Base-by-base conservation (phyloP, 306 rosid genomes). In the Cucurbita ficifolia region DNA sequence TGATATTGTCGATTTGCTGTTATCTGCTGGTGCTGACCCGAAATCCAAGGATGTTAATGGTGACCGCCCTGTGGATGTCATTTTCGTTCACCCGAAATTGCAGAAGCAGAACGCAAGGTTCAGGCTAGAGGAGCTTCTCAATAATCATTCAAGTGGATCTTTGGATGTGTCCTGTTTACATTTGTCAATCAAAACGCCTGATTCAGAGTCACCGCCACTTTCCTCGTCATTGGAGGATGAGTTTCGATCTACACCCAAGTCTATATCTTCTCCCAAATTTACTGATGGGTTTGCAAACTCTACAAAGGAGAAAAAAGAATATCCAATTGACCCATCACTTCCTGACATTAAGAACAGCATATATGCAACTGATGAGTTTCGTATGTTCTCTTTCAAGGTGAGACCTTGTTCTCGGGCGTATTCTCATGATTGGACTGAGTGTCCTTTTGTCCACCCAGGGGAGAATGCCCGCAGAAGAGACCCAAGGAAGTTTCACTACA, bases 361-460 rank as follows among this genome's bases (percentile, higher is more conserved):
- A 24, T 92, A 92, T 80, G 88, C 92, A 0, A 89, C 97, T 0
- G 97, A 92, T 80, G 97, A 92, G 79, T 92, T 92, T 65, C 97
- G 97, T 43, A 92, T 92, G 90, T 92, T 86, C 78, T 89, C 96
- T 3, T 89, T 92, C 82, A 89, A 92, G 85, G 94, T 92, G n/a
- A 87, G 94, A 24, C 97, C 97, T 58, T 92, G 97, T 77, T 92
- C 97, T 33, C 88, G 97, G 50, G 96, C 96, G 16, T 92, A 92
- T 75, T 92, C 97, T 10, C 97, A 92, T 76, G 97, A 92, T 70
- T 92, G 97, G 97, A 92, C 97, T 0, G 97, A 92, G 72, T 92
- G 97, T 78, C 97, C 97, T 36, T 92, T 92, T 69, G 97, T 92
- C 72, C 97, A 92, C 67, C 97, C 97, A 1, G 97, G 97, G 51